Percentiles rank a stretch among this genome's conserved stretches.
Evolutionary conservation across 805 yeast species (phyloP).

Genomic region (Barnettozyma sp.): DNA sequence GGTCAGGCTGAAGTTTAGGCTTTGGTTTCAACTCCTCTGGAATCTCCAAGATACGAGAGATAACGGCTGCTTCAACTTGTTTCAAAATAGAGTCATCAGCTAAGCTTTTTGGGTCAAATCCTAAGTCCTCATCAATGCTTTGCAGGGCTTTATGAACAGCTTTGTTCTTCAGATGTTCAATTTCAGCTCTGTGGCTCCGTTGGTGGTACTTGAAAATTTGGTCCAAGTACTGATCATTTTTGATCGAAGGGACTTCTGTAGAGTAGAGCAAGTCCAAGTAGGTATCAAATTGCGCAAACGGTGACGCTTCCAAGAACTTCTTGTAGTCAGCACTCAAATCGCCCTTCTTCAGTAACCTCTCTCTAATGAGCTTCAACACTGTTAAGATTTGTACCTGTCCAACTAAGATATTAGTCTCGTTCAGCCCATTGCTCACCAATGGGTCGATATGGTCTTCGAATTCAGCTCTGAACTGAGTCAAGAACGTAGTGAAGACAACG

Average conservation of each 20-base stretch:
- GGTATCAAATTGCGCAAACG: slow-evolving; percentile 22
- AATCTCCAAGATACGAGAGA: slow-evolving; percentile 58
- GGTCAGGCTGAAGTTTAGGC: neutral
- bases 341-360: slow-evolving; percentile 3
- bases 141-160: slow-evolving; percentile 19
- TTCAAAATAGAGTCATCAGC: slow-evolving; percentile 13
- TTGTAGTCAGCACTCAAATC: slow-evolving; percentile 5
- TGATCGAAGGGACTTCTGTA: slow-evolving; percentile 28
- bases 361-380: slow-evolving; percentile 15
- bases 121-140: slow-evolving; percentile 24
- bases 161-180: slow-evolving; percentile 16
- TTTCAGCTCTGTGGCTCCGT: slow-evolving; percentile 16
- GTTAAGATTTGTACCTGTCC: slow-evolving; percentile 23
- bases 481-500: slow-evolving; percentile 15
- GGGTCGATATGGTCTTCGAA: slow-evolving; percentile 19
- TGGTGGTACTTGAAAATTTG: slow-evolving; percentile 17
- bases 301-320: slow-evolving; percentile 13
- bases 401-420: slow-evolving; percentile 23
- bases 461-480: slow-evolving; percentile 14
- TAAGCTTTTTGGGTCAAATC: slow-evolving; percentile 6
- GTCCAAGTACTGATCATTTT: slow-evolving; percentile 20
- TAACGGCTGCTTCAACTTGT: slow-evolving; percentile 38
- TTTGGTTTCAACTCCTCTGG: slow-evolving; percentile 33
- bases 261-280: slow-evolving; percentile 30
- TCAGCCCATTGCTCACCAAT: slow-evolving; percentile 20